Base-by-base conservation (phyloP, 2,329 filamentous ascomycete genomes). In the Beauveria pseudobassiana region DNA sequence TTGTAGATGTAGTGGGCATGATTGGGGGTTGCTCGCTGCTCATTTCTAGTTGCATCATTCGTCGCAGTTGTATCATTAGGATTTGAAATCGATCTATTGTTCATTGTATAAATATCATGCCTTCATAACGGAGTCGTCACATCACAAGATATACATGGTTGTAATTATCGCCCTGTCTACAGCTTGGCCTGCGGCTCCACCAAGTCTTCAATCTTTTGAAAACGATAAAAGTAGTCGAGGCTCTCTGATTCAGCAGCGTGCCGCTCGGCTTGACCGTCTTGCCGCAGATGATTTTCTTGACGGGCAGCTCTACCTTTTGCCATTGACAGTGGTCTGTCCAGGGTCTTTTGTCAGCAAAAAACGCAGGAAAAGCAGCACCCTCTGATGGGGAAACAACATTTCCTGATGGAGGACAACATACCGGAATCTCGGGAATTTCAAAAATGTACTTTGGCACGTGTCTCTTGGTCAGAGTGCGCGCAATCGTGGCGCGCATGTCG, bases 241-340 rank as follows among this genome's bases (percentile, higher is more conserved):
- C 88, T 89, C 68, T 88, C 75, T 0, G 90, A 69, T 96, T 95
- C 59, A 89, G 74, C 68, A 95, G 73, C 4, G 90, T 93, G 1
- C 89, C 89, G 54, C 87, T 90, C 0, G 89, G 83, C 73, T 88
- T 91, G 70, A 95, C 83, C 26, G 76, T 83, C 67, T 86, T 85
- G 0, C 90, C 90, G 0, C 84, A 91, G 1, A 95, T 87, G 65
- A 95, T 95, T 69, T 90, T 87, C 76, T 95, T 95, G 34, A 95
- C 88, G 0, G 90, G 90, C 58, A 95, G 68, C 72, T 95, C 90
- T 4, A 95, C 90, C 73, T 95, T 95, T 95, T 95, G 55, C 90
- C 74, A 70, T 93, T 95, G 64, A 95, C 86, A 0, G 90, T 95
- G 0, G 87, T 89, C 86, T 91, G n/a, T 43, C 5, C 16, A 49